Evolutionary conservation across 2,329 filamentous ascomycete species (phyloP).

Genomic region (Macrophomina pseudophaseolina): DNA sequence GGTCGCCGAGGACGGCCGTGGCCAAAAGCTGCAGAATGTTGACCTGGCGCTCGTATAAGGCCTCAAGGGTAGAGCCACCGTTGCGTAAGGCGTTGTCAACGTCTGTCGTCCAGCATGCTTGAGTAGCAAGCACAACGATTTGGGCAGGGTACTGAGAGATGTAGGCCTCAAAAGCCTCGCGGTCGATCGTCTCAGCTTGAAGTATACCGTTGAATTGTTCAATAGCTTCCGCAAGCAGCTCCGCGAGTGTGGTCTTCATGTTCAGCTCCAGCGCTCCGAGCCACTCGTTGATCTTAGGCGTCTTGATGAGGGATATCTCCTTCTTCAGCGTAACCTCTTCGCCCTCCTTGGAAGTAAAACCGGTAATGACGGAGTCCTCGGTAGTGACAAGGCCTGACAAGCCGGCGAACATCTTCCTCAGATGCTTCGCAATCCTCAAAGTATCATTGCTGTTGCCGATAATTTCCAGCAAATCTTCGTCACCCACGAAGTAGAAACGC

Average conservation of each 20-base stretch:
- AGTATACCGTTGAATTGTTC: constrained; percentile 82
- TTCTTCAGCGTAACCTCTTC: constrained; percentile 87
- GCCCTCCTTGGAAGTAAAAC: constrained; percentile 93
- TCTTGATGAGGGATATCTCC: constrained; percentile 89
- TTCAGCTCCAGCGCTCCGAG: constrained; percentile 87
- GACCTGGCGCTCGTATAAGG: constrained; percentile 80
- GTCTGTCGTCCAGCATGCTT: constrained; percentile 89
- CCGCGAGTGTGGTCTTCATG: constrained; percentile 93
- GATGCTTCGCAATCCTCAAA: constrained; percentile 93
- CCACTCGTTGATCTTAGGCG: constrained; percentile 98
- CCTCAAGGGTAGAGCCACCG: constrained; percentile 71
- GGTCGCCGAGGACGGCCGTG: constrained; percentile 84
- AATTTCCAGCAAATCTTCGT: constrained; percentile 97
- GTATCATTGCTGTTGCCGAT: constrained; percentile 99
- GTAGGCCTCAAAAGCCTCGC: constrained; percentile 74
- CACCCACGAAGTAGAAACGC: constrained; percentile 98
- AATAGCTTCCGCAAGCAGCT: constrained; percentile 85
- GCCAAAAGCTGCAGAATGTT: constrained; percentile 85
- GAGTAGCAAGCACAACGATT: constrained; percentile 91
- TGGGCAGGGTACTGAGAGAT: constrained; percentile 87
- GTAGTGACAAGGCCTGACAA: constrained; percentile 89
- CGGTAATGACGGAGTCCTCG: constrained; percentile 85
- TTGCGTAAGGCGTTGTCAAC: constrained; percentile 78
- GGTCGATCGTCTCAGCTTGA: constrained; percentile 71
- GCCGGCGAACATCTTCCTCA: constrained; percentile 99